Evolutionary conservation across 345 rosid genomes (phyloP).

Genomic region (Leavenworthia alabamica): DNA sequence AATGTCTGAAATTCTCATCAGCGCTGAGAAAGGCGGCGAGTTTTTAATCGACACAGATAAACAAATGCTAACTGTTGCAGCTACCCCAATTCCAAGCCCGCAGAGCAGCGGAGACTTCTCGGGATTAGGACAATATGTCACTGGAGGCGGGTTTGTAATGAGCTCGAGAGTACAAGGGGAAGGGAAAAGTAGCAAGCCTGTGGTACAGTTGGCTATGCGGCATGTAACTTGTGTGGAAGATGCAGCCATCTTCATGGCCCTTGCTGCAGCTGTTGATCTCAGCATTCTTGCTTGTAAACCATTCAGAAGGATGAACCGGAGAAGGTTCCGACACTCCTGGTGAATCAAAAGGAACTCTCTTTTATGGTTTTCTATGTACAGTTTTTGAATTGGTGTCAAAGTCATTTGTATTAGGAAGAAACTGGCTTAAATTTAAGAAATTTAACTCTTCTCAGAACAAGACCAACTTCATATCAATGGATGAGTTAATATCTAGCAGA

Average conservation of each 20-base stretch:
- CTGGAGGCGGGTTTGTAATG: conserved; percentile 90
- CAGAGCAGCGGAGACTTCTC: conserved; percentile 91
- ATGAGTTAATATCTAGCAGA: neutral
- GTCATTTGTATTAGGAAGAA: conserved; percentile 26
- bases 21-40: conserved; percentile 88
- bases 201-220: conserved; percentile 78
- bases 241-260: conserved; percentile 95
- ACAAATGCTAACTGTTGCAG: conserved; percentile 51
- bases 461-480: conserved; percentile 6
- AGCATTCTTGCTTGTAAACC: conserved; percentile 92
- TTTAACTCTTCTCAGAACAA: neutral
- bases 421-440: conserved; percentile 13
- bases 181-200: conserved; percentile 78
- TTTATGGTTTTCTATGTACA: conserved; percentile 21
- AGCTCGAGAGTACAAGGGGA: conserved; percentile 90
- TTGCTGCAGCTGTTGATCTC: conserved; percentile 89
- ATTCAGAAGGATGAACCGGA: conserved; percentile 59
- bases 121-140: conserved; percentile 43
- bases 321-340: conserved; percentile 54
- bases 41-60: conserved; percentile 78
- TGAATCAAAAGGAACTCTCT: neutral
- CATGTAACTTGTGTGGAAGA: conserved; percentile 93
- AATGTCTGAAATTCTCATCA: conserved; percentile 75
- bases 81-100: conserved; percentile 80
- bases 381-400: conserved; percentile 19